phyloP scores from a whole-genome alignment of 306 rosid genomes.

The barrel medic (Medicago truncatula) region DNA sequence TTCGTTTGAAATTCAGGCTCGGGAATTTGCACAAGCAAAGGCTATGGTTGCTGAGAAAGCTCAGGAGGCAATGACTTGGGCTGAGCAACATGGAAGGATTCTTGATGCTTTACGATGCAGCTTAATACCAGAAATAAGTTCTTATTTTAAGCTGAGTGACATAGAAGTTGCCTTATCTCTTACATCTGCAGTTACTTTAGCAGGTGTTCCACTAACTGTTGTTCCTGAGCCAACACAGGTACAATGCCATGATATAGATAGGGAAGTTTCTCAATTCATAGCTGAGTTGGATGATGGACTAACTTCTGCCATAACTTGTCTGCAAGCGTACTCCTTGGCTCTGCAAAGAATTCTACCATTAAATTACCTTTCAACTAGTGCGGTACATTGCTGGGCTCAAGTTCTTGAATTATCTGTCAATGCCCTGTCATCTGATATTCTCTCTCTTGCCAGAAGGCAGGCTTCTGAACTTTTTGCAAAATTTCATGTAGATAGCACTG shows the following conservation, averaged over 20 bases:
- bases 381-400: constrained; percentile 93
- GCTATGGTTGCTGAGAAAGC: constrained; percentile 82
- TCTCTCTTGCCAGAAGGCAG: constrained; percentile 86
- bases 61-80: constrained; percentile 91
- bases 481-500: constrained; percentile 60
- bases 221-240: constrained; percentile 99
- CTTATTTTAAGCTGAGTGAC: constrained; percentile 55
- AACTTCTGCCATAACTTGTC: constrained; percentile 66
- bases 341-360: constrained; percentile 87
- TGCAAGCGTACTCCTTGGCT: constrained; percentile 82
- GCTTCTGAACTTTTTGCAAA: constrained; percentile 78
- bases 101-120: constrained; percentile 83
- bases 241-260: constrained; percentile 91
- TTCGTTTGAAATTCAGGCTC: constrained; percentile 83
- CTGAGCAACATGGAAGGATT: constrained; percentile 92
- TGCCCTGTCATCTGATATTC: constrained; percentile 76
- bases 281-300: constrained; percentile 81
- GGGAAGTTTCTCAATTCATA: constrained; percentile 78
- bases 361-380: constrained; percentile 85
- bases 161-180: constrained; percentile 79
- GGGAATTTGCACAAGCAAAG: constrained; percentile 84
- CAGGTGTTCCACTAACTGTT: constrained; percentile 92
- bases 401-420: constrained; percentile 72
- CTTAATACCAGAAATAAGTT: constrained; percentile 68
- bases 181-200: constrained; percentile 78